These are phyloP conservation scores for Dioscorea alata DNA, from an alignment of 106 monocot genomes.

Conservation along the genomic window DNA sequence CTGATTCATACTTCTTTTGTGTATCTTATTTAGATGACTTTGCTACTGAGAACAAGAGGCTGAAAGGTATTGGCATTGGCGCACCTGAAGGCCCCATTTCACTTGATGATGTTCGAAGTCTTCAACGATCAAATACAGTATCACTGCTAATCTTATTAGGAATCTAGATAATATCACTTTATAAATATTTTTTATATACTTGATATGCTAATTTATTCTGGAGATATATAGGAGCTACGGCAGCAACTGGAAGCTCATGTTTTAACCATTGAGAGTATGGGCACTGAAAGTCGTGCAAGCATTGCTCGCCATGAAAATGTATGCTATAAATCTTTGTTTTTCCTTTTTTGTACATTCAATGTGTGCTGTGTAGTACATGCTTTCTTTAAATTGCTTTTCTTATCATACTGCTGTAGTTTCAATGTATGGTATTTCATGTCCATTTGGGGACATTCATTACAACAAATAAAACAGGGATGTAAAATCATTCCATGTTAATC, in stretches of 20 bases:
- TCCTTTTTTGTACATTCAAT: neutral
- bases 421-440: too few species aligned
- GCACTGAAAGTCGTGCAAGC: conserved; percentile 33
- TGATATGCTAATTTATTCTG: neutral
- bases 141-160: neutral
- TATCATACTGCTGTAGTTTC: too few species aligned
- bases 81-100: conserved; percentile 85
- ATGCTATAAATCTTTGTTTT: conserved; percentile 1
- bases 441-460: too few species aligned
- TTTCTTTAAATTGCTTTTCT: too few species aligned
- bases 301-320: conserved; percentile 77
- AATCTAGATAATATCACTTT: neutral
- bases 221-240: conserved; percentile 66
- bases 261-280: conserved; percentile 67
- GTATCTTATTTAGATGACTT: conserved; percentile 34
- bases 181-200: neutral
- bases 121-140: conserved; percentile 92
- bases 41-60: conserved; percentile 56
- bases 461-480: too few species aligned
- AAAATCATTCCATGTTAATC: too few species aligned
- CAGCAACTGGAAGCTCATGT: conserved; percentile 87
- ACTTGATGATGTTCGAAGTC: conserved; percentile 93
- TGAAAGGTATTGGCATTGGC: conserved; percentile 97
- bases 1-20: neutral
- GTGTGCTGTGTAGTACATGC: too few species aligned